Conservation (phyloP, 129 eudicot genomes). For the Flaveria sonorensis region DNA sequence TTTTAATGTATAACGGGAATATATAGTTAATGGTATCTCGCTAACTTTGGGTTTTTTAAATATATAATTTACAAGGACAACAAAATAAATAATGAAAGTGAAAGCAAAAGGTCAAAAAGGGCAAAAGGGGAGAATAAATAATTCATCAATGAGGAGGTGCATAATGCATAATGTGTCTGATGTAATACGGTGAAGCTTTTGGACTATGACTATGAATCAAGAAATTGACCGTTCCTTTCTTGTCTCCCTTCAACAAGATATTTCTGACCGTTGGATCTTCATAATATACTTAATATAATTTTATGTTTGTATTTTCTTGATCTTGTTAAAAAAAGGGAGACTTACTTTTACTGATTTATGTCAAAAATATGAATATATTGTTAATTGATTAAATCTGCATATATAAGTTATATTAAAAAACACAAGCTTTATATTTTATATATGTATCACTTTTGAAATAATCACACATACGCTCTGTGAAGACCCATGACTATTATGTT, state of each 20-base stretch:
- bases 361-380: no score
- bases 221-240: constrained; percentile 37
- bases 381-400: no score
- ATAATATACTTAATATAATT: background rate
- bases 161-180: constrained; percentile 22
- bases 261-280: constrained; percentile 36
- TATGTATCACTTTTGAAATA: no score
- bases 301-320: constrained; percentile 9
- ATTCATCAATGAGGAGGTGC: constrained; percentile 24
- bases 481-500: no score
- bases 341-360: background rate
- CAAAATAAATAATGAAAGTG: constrained; percentile 17
- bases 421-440: no score
- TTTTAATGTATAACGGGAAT: background rate
- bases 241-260: constrained; percentile 19
- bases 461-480: no score
- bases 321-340: background rate
- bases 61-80: background rate
- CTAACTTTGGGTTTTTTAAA: background rate
- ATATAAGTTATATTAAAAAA: no score
- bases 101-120: constrained; percentile 37
- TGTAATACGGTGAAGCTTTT: constrained; percentile 28
- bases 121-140: constrained; percentile 28
- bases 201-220: constrained; percentile 12
- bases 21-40: background rate